phyloP scores from a whole-genome alignment of 2,329 filamentous ascomycete species.

The Lasiodiplodia citricola region DNA sequence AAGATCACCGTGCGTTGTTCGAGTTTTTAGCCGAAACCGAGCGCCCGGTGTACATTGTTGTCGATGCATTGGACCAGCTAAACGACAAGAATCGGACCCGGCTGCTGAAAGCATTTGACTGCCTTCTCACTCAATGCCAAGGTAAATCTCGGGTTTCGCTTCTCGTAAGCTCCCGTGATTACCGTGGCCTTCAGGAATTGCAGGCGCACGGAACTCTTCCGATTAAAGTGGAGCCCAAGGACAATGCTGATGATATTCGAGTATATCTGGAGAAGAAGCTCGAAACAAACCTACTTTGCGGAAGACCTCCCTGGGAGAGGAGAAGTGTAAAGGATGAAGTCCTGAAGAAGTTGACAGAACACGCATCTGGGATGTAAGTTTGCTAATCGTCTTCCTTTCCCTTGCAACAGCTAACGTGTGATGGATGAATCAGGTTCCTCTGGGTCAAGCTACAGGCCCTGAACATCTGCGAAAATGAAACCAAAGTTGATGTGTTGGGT shows the following conservation, averaged over 20 bases:
- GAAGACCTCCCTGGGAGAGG: background rate
- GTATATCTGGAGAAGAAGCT: background rate
- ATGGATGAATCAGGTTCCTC: background rate
- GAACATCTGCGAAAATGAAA: background rate
- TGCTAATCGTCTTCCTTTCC: fast-evolving
- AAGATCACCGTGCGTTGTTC: background rate
- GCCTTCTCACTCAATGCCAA: background rate
- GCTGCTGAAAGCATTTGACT: background rate
- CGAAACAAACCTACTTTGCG: background rate
- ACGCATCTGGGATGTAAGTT: background rate
- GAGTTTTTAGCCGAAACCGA: background rate
- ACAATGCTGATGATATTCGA: background rate
- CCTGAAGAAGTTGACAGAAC: background rate
- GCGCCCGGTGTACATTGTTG: background rate
- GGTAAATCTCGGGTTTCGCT: background rate
- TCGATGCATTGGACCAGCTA: background rate
- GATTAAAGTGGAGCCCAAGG: background rate
- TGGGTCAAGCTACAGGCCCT: background rate
- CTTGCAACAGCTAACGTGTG: background rate
- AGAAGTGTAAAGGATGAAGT: background rate
- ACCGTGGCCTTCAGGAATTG: background rate
- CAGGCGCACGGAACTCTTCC: background rate
- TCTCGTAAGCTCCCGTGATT: background rate
- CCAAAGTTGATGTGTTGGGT: background rate
- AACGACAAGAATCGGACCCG: background rate